Evolutionary conservation across 2,329 filamentous ascomycete genomes (phyloP).

Genomic region (Colletotrichum shisoi): DNA sequence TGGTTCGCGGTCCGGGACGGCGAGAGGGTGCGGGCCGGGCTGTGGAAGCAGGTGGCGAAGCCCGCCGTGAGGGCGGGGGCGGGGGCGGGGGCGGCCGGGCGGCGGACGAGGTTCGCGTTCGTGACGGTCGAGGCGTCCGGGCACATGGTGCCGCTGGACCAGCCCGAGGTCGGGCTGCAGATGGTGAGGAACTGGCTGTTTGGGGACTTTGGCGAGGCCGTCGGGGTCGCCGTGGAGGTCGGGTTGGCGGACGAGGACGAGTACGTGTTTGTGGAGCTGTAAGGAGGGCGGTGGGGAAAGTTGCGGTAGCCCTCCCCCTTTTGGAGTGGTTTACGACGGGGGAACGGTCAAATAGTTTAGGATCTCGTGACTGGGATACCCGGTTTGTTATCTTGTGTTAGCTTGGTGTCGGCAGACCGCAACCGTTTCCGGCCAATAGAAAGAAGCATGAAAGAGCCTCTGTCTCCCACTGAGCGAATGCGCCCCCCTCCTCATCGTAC

Average conservation of each 20-base stretch:
- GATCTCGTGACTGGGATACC: too few relatives aligned
- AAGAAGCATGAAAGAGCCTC: too few relatives aligned
- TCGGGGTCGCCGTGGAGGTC: conserved; percentile 1
- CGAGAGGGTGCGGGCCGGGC: conserved; percentile 11
- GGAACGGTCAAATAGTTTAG: not conserved
- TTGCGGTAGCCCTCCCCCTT: too few relatives aligned
- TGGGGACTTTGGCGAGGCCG: conserved; percentile 21
- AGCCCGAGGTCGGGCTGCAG: conserved; percentile 36
- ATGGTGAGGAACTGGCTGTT: conserved; percentile 40
- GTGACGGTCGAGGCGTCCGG: conserved; percentile 50
- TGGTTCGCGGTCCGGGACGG: conserved; percentile 35
- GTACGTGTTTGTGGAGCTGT: conserved; percentile 25
- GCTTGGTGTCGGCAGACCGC: too few relatives aligned
- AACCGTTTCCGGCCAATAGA: too few relatives aligned
- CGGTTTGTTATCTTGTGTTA: too few relatives aligned
- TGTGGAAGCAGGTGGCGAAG: conserved; percentile 35
- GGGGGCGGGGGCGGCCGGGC: not conserved
- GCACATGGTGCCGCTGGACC: conserved; percentile 50
- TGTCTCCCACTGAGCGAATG: too few relatives aligned
- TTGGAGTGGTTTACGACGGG: too few relatives aligned
- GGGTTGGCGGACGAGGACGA: not conserved
- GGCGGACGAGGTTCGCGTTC: conserved; percentile 39
- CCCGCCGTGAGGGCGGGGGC: not conserved
- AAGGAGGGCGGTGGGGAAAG: too few relatives aligned
- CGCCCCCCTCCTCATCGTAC: too few relatives aligned